Evolutionary conservation across 176 grass and related monocot species (phyloP).

Genomic region (Carex cristatella): DNA sequence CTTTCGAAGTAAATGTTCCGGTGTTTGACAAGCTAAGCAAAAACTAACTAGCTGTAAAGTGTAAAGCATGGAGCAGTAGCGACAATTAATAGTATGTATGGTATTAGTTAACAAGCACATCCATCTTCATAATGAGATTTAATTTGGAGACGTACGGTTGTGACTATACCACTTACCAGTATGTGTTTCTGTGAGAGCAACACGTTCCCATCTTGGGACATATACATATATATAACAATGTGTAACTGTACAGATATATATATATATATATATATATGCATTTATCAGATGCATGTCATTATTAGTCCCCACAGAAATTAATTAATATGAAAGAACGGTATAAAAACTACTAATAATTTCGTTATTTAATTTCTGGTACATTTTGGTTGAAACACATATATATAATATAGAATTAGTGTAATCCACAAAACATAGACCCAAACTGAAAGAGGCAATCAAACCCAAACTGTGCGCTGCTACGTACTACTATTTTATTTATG

Average conservation of each 20-base stretch:
- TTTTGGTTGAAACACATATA: background rate
- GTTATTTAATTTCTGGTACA: background rate
- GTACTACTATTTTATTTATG: background rate
- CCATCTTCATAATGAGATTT: background rate
- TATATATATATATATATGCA: background rate
- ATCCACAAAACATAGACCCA: background rate
- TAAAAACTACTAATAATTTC: too few species aligned
- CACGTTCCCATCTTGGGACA: too few species aligned
- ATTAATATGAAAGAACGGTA: too few species aligned
- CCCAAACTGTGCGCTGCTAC: background rate
- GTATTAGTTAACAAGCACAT: background rate
- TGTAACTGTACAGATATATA: background rate
- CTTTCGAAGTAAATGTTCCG: background rate
- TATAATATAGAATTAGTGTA: background rate
- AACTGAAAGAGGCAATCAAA: background rate
- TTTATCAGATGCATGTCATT: background rate
- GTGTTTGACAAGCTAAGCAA: background rate
- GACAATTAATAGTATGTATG: background rate
- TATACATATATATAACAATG: background rate
- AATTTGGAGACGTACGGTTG: background rate
- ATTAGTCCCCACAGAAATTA: background rate
- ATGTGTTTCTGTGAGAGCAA: background rate
- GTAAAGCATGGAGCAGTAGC: background rate
- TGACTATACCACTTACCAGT: background rate
- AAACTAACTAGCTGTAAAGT: background rate